phyloP scores from a whole-genome alignment of 78 protist genomes.

The Polysphondylium violaceum region DNA sequence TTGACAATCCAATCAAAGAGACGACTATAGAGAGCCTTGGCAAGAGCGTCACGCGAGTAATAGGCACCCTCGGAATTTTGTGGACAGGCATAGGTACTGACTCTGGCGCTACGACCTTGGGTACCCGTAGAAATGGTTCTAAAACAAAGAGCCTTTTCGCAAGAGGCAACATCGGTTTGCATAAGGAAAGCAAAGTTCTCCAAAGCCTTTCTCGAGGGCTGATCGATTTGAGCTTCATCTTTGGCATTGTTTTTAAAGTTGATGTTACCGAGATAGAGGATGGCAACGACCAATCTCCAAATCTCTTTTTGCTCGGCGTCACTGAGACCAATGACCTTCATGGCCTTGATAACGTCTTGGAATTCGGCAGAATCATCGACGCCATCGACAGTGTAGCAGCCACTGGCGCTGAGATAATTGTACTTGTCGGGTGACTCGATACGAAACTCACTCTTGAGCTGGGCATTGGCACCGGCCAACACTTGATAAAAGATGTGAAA shows the following conservation, averaged over 20 bases:
- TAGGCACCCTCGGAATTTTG: constrained; percentile 83
- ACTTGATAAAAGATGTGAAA: constrained; percentile 86
- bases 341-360: constrained; percentile 82
- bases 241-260: constrained; percentile 77
- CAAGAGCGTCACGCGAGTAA: constrained; percentile 91
- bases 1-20: constrained; percentile 93
- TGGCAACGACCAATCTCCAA: constrained; percentile 87
- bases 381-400: constrained; percentile 85
- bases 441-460: constrained; percentile 56
- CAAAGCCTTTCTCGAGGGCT: constrained; percentile 43
- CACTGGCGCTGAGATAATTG: constrained; percentile 63
- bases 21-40: constrained; percentile 95
- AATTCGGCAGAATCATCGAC: constrained; percentile 91
- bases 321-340: constrained; percentile 88
- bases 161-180: constrained; percentile 72
- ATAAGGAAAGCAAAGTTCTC: constrained; percentile 81
- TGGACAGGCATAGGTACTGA: constrained; percentile 81
- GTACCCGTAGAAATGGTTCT: constrained; percentile 85
- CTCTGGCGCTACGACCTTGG: constrained; percentile 83
- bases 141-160: constrained; percentile 65
- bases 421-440: constrained; percentile 80
- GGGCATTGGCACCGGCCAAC: constrained; percentile 71
- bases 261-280: constrained; percentile 92
- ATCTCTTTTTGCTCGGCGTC: constrained; percentile 77
- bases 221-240: constrained; percentile 78